Conservation (phyloP, 2,329 filamentous ascomycete genomes). For the Aureobasidium namibiae region DNA sequence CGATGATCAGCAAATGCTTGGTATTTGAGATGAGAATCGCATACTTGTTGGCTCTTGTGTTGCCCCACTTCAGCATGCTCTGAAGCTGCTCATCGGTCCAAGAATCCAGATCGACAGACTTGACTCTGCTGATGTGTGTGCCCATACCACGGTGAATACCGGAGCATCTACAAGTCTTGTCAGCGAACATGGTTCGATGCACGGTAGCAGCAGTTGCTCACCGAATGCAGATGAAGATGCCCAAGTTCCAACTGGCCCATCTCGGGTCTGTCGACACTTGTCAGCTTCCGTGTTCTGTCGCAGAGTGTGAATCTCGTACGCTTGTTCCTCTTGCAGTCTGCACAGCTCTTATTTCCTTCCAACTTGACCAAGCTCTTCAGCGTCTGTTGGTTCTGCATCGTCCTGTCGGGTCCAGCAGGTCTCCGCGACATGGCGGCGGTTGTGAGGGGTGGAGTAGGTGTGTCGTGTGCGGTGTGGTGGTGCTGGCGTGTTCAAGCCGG, state of each 20-base stretch:
- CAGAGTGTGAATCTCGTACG: constrained; percentile 49
- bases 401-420: constrained; percentile 73
- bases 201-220: constrained; percentile 17
- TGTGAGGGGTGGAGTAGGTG: not conserved
- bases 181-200: not conserved
- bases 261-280: constrained; percentile 62
- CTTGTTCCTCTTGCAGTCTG: constrained; percentile 98
- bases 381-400: constrained; percentile 85
- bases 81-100: constrained; percentile 98
- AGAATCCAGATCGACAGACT: constrained; percentile 93
- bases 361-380: constrained; percentile 94
- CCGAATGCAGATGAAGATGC: constrained; percentile 94
- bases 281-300: constrained; percentile 19
- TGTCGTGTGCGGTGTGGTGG: not conserved
- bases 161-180: constrained; percentile 54
- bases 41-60: constrained; percentile 87
- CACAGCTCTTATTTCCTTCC: constrained; percentile 91
- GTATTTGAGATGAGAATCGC: constrained; percentile 14
- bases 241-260: constrained; percentile 99
- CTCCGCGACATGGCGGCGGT: constrained; percentile 62
- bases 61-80: constrained; percentile 92
- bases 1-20: not conserved
- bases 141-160: constrained; percentile 98
- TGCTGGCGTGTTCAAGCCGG: not conserved
- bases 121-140: constrained; percentile 95